Evolutionary conservation across 768 basidiomycete genomes (phyloP), one percentile per base, ranked within the genome.

Genomic region (Tulasnella sp.): DNA sequence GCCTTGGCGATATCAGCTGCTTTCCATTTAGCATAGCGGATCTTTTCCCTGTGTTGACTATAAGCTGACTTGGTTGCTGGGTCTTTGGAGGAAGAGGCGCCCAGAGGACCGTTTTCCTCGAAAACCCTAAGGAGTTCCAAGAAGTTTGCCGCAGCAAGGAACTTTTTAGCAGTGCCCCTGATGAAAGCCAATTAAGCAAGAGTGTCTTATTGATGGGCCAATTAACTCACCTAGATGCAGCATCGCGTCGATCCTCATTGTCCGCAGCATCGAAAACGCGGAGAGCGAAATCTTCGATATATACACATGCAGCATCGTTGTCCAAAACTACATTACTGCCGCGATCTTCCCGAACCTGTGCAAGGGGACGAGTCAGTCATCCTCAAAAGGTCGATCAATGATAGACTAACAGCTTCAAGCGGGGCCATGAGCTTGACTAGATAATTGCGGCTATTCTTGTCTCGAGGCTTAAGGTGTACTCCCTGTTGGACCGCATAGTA

Each of bases 1-100:
- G 93, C 91, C 64, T 87, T 96, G 15, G 87, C 79, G 16, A 98
- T 91, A 56, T 95, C 90, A 10, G 84, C 82, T 32, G 93, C 93
- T 64, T 96, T 96, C 92, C 95, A 99, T 64, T 95, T 89, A 3
- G 91, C 77, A 66, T 98, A 99, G 50, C 78, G 80, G 31, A 93
- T 77, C 66, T 95, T 98, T 56, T 84, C 84, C 58, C 80, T 80
- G 56, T 78, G 77, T 88, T 93, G 56, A 9, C 8, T 9, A 27
- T 52, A 45, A 3, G 39, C 32, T 13, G 46, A 35, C 37, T 19
- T 41, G 33, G 27, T 31, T 13, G 40, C 34, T 1, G 15, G 4
- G 13, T 25, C 24, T 13, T 22, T 51, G 24, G 37, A 40, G 16
- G 48, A 31, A 20, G 37, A 28, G 4, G 48, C 24, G 10, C 3